These are phyloP conservation scores for Melaleuca alternifolia DNA, from an alignment of 345 rosid genomes.

Conservation along the genomic window DNA sequence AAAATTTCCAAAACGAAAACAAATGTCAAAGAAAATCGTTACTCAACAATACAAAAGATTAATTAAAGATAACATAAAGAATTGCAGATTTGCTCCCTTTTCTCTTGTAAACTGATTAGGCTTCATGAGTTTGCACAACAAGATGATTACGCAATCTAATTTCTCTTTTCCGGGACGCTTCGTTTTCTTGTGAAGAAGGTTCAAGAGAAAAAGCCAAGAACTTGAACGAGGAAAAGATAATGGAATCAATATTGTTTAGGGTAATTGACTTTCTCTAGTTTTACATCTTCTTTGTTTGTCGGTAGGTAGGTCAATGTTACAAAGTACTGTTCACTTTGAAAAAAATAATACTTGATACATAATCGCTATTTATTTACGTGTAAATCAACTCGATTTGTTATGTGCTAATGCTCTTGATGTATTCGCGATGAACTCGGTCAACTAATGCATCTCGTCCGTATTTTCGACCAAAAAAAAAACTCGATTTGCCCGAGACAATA, in stretches of 20 bases:
- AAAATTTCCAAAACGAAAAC: neutral
- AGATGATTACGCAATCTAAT: neutral
- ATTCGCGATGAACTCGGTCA: no score
- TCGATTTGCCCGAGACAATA: no score
- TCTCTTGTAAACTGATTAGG: neutral
- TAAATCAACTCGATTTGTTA: no score
- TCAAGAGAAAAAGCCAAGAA: neutral
- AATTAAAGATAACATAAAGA: neutral
- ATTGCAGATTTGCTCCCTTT: neutral
- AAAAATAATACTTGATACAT: neutral
- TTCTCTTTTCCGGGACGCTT: neutral
- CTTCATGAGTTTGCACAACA: neutral
- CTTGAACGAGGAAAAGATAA: neutral
- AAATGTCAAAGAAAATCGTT: neutral
- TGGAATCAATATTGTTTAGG: no score
- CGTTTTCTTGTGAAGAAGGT: neutral
- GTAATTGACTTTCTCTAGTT: no score
- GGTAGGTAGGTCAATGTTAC: neutral
- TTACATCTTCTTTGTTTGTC: neutral
- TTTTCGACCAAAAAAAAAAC: no score
- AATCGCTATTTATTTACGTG: neutral
- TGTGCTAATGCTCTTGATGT: no score
- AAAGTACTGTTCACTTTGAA: neutral
- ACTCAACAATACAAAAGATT: neutral
- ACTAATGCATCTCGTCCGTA: no score